These are phyloP conservation scores for Tilletia setariae DNA, from an alignment of 1,284 basidiomycete genomes.

Conservation along the genomic window DNA sequence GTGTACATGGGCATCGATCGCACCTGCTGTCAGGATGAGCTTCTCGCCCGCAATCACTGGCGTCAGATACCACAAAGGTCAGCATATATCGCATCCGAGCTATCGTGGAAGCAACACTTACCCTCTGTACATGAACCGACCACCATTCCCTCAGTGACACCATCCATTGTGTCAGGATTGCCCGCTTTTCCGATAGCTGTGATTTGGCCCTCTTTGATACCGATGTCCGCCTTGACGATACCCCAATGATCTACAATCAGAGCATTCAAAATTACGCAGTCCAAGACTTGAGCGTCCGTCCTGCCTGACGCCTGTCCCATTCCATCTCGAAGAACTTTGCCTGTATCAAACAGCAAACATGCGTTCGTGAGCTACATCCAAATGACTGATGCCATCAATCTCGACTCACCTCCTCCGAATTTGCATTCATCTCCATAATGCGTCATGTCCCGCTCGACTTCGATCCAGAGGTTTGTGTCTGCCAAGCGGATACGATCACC, in stretches of 20 bases:
- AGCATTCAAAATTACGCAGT: slow-evolving; percentile 90
- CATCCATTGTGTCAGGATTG: slow-evolving; percentile 89
- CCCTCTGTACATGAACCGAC: slow-evolving; percentile 60
- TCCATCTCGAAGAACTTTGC: slow-evolving; percentile 51
- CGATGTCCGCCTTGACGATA: slow-evolving; percentile 98
- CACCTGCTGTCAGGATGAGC: slow-evolving; percentile 87
- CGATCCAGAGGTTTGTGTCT: slow-evolving; percentile 86
- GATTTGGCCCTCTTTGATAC: slow-evolving; percentile 80
- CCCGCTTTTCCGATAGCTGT: slow-evolving; percentile 91
- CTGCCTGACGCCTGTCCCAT: slow-evolving; percentile 78
- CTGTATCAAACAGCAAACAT: neutral
- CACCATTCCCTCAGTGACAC: slow-evolving; percentile 70
- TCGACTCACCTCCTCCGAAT: slow-evolving; percentile 77
- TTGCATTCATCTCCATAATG: slow-evolving; percentile 86
- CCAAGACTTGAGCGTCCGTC: slow-evolving; percentile 69
- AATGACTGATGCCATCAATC: neutral
- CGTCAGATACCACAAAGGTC: slow-evolving; percentile 20
- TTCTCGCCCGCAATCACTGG: slow-evolving; percentile 87
- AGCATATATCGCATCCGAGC: neutral
- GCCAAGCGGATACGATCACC: slow-evolving; percentile 85
- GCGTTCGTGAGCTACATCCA: neutral
- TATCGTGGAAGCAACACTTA: neutral
- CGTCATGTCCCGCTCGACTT: slow-evolving; percentile 83
- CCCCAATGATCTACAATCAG: slow-evolving; percentile 92
- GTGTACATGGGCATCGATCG: slow-evolving; percentile 75